Percentiles rank a stretch among this genome's conserved stretches.
Evolutionary conservation across 1,284 basidiomycete genomes (phyloP).

Genomic region (Laetiporus sulphureus): DNA sequence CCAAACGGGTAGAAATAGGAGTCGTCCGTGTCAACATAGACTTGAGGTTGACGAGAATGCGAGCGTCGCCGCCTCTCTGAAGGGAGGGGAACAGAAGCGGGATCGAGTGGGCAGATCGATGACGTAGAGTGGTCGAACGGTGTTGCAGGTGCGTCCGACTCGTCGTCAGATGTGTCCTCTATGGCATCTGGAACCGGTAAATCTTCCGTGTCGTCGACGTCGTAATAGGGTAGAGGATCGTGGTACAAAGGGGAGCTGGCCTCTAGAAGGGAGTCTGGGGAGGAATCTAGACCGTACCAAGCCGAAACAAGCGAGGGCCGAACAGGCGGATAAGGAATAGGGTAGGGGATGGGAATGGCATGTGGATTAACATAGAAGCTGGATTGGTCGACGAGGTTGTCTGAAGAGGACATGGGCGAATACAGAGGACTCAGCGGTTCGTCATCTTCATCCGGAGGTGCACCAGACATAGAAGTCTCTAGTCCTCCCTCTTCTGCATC

Average conservation of each 20-base stretch:
- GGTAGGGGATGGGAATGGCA: conserved; percentile 47
- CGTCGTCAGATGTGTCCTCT: conserved; percentile 77
- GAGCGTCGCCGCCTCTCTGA: conserved; percentile 41
- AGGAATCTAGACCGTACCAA: conserved; percentile 34
- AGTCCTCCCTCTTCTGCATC: conserved; percentile 38
- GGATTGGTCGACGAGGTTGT: conserved; percentile 53
- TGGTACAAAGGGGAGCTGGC: conserved; percentile 36
- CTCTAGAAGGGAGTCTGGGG: conserved; percentile 33
- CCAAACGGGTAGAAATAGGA: conserved; percentile 57
- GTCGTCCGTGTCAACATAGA: conserved; percentile 55
- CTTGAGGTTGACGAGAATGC: conserved; percentile 33
- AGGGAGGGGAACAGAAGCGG: conserved; percentile 43
- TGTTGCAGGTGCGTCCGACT: conserved; percentile 64
- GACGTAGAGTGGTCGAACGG: conserved; percentile 33
- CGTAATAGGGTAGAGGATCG: conserved; percentile 54
- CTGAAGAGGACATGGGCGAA: conserved; percentile 67
- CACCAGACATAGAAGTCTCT: conserved; percentile 37
- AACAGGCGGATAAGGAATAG: conserved; percentile 60
- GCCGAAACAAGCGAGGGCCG: conserved; percentile 47
- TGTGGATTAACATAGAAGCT: conserved; percentile 38
- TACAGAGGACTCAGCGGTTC: conserved; percentile 46
- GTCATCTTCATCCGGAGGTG: conserved; percentile 45
- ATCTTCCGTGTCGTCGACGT: conserved; percentile 59
- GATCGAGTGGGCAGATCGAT: conserved; percentile 34
- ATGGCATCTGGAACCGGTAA: conserved; percentile 69